These are phyloP conservation scores for Citrullus colocynthis DNA, from an alignment of 306 rosid species.

Conservation along the genomic window DNA sequence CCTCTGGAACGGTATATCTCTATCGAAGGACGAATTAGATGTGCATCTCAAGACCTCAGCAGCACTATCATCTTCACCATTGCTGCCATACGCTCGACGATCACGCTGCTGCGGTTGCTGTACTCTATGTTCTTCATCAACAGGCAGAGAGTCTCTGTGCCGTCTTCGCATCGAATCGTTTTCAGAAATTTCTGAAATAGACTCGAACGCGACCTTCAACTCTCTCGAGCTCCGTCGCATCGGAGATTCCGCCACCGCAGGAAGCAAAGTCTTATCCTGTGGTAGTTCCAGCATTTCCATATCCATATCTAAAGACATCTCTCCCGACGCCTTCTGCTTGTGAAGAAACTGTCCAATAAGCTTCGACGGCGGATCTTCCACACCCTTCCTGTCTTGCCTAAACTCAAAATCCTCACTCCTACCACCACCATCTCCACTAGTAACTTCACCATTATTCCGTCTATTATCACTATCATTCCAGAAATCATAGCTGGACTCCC, in stretches of 20 bases:
- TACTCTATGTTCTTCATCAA: constrained; percentile 8
- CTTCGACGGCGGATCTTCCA: constrained; percentile 71
- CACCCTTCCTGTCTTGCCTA: background rate
- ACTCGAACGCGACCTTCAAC: constrained; percentile 49
- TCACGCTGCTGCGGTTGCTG: constrained; percentile 24
- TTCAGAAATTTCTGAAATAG: constrained; percentile 1
- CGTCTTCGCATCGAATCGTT: constrained; percentile 39
- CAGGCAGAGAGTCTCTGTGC: constrained; percentile 19
- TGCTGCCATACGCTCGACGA: constrained; percentile 10
- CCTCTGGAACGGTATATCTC: constrained; percentile 37
- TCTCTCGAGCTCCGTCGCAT: constrained; percentile 27
- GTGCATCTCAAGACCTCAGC: constrained; percentile 60
- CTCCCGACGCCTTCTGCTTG: constrained; percentile 67
- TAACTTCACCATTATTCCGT: background rate
- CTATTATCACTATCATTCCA: constrained; percentile 16
- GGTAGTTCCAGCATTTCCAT: constrained; percentile 82
- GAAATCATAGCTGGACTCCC: constrained; percentile 46
- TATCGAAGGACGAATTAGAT: constrained; percentile 48
- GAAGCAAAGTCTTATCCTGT: constrained; percentile 12
- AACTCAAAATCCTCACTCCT: constrained; percentile 32
- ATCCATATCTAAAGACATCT: constrained; percentile 70
- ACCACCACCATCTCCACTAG: background rate
- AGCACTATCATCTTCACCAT: background rate
- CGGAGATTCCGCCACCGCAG: constrained; percentile 52
- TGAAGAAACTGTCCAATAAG: constrained; percentile 59